A percentile compares a stretch with the other conserved stretches of the same genome.
Evolutionary conservation across 1,139 yeast species (phyloP).

Genomic region (Diutina siamensis): DNA sequence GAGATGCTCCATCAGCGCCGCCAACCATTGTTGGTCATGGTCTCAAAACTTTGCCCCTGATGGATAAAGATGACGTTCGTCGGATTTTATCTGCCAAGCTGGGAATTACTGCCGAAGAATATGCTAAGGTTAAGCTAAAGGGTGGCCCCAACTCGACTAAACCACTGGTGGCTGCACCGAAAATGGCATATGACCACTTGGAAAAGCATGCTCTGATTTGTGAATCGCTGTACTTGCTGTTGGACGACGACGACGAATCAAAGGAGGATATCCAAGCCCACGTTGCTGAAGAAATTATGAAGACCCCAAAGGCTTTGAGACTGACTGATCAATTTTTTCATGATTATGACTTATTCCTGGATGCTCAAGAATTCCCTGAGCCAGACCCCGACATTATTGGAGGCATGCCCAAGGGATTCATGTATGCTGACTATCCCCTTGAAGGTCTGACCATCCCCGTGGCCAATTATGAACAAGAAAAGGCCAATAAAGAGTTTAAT

Average conservation of each 20-base stretch:
- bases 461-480: neutral
- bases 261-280: slow-evolving; percentile 14
- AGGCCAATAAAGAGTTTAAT: neutral
- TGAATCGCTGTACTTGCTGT: neutral
- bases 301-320: slow-evolving; percentile 22
- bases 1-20: slow-evolving; percentile 16
- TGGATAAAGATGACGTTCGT: slow-evolving; percentile 38
- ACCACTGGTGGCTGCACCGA: slow-evolving; percentile 22
- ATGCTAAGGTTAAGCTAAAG: slow-evolving; percentile 23
- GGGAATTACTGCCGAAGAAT: slow-evolving; percentile 33
- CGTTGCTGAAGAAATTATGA: slow-evolving; percentile 24
- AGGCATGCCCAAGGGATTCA: slow-evolving; percentile 9
- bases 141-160: slow-evolving; percentile 19
- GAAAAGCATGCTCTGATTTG: slow-evolving; percentile 31
- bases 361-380: slow-evolving; percentile 17
- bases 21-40: slow-evolving; percentile 32
- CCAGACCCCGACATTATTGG: slow-evolving; percentile 25
- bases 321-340: slow-evolving; percentile 28
- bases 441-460: neutral
- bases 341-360: slow-evolving; percentile 15
- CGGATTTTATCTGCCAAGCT: slow-evolving; percentile 28
- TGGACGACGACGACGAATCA: slow-evolving; percentile 7
- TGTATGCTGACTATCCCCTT: slow-evolving; percentile 2
- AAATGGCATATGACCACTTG: slow-evolving; percentile 19
- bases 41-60: slow-evolving; percentile 34